A percentile compares a stretch with the other conserved stretches of the same genome.
phyloP scores from a whole-genome alignment of 495 filamentous ascomycete genomes.

The Umbilicaria muhlenbergii region DNA sequence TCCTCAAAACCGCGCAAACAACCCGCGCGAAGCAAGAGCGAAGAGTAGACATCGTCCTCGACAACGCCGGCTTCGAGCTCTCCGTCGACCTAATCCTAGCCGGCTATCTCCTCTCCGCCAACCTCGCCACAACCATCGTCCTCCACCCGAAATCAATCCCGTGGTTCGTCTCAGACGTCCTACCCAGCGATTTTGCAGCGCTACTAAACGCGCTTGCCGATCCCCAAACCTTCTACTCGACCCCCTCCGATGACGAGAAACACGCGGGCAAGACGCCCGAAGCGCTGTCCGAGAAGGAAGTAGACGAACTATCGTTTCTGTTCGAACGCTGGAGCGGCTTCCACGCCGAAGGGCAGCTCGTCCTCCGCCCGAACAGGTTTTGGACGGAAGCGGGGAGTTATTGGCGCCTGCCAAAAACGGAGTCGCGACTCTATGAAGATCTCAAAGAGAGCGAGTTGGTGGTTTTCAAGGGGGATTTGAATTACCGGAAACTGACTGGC shows the following conservation, averaged over 20 bases:
- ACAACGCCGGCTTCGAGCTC: constrained; percentile 94
- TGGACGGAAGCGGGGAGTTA: constrained; percentile 79
- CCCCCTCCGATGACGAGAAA: constrained; percentile 48
- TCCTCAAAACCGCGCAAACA: constrained; percentile 43
- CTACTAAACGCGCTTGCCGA: constrained; percentile 62
- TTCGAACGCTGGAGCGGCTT: constrained; percentile 66
- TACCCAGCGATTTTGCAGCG: constrained; percentile 67
- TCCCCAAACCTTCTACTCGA: constrained; percentile 61
- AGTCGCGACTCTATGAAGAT: constrained; percentile 54
- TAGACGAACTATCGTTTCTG: constrained; percentile 51
- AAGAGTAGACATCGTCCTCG: constrained; percentile 80
- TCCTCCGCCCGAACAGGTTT: constrained; percentile 67
- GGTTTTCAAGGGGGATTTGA: constrained; percentile 92
- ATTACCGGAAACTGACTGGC: constrained; percentile 79
- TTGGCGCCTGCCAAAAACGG: constrained; percentile 65
- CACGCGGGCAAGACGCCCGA: constrained; percentile 34
- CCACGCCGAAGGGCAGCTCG: constrained; percentile 67
- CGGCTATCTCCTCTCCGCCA: constrained; percentile 69
- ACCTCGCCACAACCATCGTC: constrained; percentile 73
- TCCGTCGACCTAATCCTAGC: constrained; percentile 87
- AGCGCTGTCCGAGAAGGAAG: constrained; percentile 50
- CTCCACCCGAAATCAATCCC: constrained; percentile 87
- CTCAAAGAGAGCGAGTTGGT: constrained; percentile 78
- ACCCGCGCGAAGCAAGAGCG: constrained; percentile 38
- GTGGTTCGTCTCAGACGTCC: constrained; percentile 95